phyloP scores from a whole-genome alignment of 2,329 filamentous ascomycete species.

The Byssoonygena ceratinophila region DNA sequence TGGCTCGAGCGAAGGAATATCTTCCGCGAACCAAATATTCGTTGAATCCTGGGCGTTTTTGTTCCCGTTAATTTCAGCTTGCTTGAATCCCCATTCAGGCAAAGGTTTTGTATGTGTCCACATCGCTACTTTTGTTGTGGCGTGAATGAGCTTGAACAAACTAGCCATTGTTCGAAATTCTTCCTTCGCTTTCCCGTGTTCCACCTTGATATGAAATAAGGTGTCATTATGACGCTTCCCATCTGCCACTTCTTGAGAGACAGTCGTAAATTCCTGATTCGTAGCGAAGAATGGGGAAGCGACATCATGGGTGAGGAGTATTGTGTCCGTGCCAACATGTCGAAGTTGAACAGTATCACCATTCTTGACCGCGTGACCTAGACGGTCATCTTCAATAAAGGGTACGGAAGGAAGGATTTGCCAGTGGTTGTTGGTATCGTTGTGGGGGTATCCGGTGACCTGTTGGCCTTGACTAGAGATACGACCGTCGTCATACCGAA shows the following conservation, averaged over 20 bases:
- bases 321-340: conserved; percentile 73
- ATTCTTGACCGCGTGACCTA: conserved; percentile 61
- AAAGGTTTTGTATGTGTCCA: conserved; percentile 93
- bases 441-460: conserved; percentile 94
- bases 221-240: conserved; percentile 74
- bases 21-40: conserved; percentile 90
- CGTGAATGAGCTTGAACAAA: conserved; percentile 92
- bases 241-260: conserved; percentile 59
- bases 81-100: conserved; percentile 95
- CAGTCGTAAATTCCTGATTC: conserved; percentile 95
- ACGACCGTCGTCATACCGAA: conserved; percentile 93
- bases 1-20: conserved; percentile 65
- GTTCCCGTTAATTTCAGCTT: conserved; percentile 98
- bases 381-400: conserved; percentile 43
- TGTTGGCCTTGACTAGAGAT: conserved; percentile 97
- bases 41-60: conserved; percentile 84
- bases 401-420: conserved; percentile 64
- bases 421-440: conserved; percentile 99
- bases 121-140: conserved; percentile 94
- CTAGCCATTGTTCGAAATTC: conserved; percentile 84
- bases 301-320: conserved; percentile 89
- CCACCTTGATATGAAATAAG: conserved; percentile 82
- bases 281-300: conserved; percentile 93
- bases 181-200: conserved; percentile 67
- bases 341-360: conserved; percentile 77